A percentile compares a stretch with the other conserved stretches of the same genome.
Conservation (phyloP, 2,329 filamentous ascomycete species). For the Lasiodiplodia sp. region DNA sequence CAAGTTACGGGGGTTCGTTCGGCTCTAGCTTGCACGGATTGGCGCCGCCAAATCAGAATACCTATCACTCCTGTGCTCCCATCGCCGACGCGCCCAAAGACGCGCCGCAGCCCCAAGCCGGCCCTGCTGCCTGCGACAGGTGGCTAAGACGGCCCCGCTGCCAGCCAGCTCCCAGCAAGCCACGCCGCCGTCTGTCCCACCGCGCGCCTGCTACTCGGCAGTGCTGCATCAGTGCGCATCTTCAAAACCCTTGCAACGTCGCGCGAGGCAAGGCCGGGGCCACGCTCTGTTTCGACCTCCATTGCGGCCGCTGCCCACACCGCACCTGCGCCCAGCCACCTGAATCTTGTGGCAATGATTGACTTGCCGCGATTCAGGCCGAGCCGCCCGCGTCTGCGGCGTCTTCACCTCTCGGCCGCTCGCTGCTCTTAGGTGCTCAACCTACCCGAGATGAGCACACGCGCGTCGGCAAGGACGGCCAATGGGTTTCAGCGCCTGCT, state of each 20-base stretch:
- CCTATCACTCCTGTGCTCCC: slow-evolving; percentile 16
- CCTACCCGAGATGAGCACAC: slow-evolving; percentile 19
- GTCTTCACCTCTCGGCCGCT: not conserved
- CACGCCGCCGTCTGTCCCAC: slow-evolving; percentile 1
- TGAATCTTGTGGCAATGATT: slow-evolving; percentile 1
- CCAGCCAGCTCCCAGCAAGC: not conserved
- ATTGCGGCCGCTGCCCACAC: slow-evolving; percentile 14
- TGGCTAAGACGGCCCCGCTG: slow-evolving; percentile 16
- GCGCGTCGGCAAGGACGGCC: slow-evolving; percentile 20
- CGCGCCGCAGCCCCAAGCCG: slow-evolving; percentile 15
- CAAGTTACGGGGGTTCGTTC: slow-evolving; percentile 16
- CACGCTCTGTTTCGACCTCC: slow-evolving; percentile 26
- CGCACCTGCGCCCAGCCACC: not conserved
- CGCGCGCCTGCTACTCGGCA: slow-evolving; percentile 3
- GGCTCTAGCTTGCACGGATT: slow-evolving; percentile 26
- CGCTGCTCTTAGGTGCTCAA: slow-evolving; percentile 14
- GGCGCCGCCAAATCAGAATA: slow-evolving; percentile 15
- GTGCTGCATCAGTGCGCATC: slow-evolving; percentile 27
- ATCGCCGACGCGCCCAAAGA: slow-evolving; percentile 24
- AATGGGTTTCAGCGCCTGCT: slow-evolving; percentile 22
- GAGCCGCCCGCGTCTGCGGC: slow-evolving; percentile 5
- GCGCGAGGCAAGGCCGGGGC: slow-evolving; percentile 22
- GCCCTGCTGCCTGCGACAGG: slow-evolving; percentile 17
- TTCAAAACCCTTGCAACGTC: slow-evolving; percentile 28
- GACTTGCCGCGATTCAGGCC: slow-evolving; percentile 14